A percentile compares a stretch with the other conserved stretches of the same genome.
These are phyloP conservation scores for Plasmodium billcollinsi DNA, from an alignment of 169 alveolate species.

Conservation along the genomic window DNA sequence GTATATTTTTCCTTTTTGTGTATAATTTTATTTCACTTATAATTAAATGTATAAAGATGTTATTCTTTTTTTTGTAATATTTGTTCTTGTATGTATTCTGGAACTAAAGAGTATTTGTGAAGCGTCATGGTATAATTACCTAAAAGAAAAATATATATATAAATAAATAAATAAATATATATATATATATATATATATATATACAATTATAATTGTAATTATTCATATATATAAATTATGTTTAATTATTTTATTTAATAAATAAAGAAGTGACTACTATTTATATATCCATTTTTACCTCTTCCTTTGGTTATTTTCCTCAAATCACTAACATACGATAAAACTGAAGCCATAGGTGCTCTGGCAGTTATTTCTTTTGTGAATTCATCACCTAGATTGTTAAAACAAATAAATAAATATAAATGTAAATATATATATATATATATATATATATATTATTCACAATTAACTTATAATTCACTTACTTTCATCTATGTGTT, in stretches of 20 bases:
- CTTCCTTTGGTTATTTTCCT: slow-evolving; percentile 76
- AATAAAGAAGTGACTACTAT: too few relatives aligned
- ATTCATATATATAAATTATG: neutral
- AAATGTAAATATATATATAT: neutral
- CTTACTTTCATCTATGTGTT: slow-evolving; percentile 75
- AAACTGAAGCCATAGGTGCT: slow-evolving; percentile 76
- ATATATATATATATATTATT: neutral
- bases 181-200: too few relatives aligned
- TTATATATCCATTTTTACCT: slow-evolving; percentile 23
- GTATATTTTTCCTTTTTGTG: too few relatives aligned
- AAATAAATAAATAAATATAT: too few relatives aligned
- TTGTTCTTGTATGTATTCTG: slow-evolving; percentile 73
- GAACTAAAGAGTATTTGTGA: slow-evolving; percentile 69
- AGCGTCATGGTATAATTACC: slow-evolving; percentile 76
- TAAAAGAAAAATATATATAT: slow-evolving; percentile 16
- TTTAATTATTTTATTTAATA: too few relatives aligned
- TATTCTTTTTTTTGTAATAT: slow-evolving; percentile 65
- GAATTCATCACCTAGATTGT: slow-evolving; percentile 57
- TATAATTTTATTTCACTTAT: too few relatives aligned
- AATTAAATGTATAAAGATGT: too few relatives aligned
- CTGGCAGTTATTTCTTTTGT: slow-evolving; percentile 71
- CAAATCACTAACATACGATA: slow-evolving; percentile 73
- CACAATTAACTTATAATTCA: neutral
- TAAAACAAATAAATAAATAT: neutral
- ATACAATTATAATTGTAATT: neutral